Evolutionary conservation across 2,329 filamentous ascomycete species (phyloP).

Genomic region (Cercospora sesami): DNA sequence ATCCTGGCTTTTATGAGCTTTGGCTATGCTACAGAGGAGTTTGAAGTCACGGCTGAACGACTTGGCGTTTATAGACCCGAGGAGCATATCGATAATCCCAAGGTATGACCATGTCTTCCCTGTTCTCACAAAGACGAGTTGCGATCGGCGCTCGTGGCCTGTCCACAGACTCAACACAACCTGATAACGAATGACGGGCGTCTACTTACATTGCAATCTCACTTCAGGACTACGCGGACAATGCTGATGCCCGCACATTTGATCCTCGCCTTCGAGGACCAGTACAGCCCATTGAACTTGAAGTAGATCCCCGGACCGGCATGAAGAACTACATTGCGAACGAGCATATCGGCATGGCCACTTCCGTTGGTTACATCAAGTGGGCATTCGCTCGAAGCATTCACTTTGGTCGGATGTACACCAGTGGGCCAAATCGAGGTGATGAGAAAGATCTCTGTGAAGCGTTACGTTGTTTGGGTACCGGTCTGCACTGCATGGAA

Average conservation of each 20-base stretch:
- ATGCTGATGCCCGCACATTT: constrained; percentile 76
- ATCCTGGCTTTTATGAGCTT: constrained; percentile 58
- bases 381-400: constrained; percentile 50
- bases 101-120: neutral
- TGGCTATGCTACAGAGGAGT: constrained; percentile 58
- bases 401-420: constrained; percentile 51
- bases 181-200: neutral
- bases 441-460: constrained; percentile 51
- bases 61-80: constrained; percentile 54
- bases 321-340: constrained; percentile 99
- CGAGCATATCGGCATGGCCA: constrained; percentile 82
- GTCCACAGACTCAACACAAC: neutral
- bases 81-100: constrained; percentile 57
- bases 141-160: neutral
- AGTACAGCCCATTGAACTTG: constrained; percentile 54
- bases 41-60: constrained; percentile 56
- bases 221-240: constrained; percentile 69
- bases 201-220: neutral
- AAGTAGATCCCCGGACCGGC: constrained; percentile 61
- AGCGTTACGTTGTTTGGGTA: constrained; percentile 53
- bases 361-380: constrained; percentile 68
- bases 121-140: neutral
- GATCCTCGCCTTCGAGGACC: constrained; percentile 81
- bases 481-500: constrained; percentile 55
- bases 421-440: constrained; percentile 45